phyloP scores from a whole-genome alignment of 345 rosid species.

The Eucalyptus coolabah region DNA sequence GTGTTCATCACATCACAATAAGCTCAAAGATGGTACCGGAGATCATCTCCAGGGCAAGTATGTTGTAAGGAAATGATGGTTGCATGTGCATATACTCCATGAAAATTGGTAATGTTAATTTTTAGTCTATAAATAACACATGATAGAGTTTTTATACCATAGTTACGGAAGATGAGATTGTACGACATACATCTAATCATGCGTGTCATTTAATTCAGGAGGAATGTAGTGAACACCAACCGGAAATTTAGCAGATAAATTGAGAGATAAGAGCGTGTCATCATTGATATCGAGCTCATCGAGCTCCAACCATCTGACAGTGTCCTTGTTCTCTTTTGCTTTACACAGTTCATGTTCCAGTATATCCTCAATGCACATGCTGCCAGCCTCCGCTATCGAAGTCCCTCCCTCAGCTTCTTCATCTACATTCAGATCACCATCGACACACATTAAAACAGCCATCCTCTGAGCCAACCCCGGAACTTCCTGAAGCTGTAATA shows the following conservation, averaged over 20 bases:
- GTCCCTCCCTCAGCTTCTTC: constrained; percentile 16
- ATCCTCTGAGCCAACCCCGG: constrained; percentile 92
- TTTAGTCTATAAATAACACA: not conserved
- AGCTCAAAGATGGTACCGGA: not conserved
- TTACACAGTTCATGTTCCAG: constrained; percentile 31
- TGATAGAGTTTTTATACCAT: not conserved
- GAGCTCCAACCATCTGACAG: constrained; percentile 77
- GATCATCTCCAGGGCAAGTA: not conserved
- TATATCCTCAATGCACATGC: constrained; percentile 28
- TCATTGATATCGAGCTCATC: constrained; percentile 65
- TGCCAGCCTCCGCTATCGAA: not conserved
- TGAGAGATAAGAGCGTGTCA: constrained; percentile 39
- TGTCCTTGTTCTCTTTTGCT: constrained; percentile 33
- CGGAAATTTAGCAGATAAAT: constrained; percentile 49
- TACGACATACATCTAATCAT: not conserved
- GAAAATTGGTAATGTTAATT: not conserved
- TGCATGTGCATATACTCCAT: not conserved
- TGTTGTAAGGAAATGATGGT: not conserved
- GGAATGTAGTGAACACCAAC: constrained; percentile 11
- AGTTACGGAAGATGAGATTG: not conserved
- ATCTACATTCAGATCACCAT: constrained; percentile 16
- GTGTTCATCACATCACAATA: not conserved
- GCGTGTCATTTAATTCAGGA: not conserved
- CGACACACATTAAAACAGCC: constrained; percentile 88
- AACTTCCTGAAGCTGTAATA: constrained; percentile 63